Conservation (phyloP, 441 rosid genomes). For the Biscutella laevigata region DNA sequence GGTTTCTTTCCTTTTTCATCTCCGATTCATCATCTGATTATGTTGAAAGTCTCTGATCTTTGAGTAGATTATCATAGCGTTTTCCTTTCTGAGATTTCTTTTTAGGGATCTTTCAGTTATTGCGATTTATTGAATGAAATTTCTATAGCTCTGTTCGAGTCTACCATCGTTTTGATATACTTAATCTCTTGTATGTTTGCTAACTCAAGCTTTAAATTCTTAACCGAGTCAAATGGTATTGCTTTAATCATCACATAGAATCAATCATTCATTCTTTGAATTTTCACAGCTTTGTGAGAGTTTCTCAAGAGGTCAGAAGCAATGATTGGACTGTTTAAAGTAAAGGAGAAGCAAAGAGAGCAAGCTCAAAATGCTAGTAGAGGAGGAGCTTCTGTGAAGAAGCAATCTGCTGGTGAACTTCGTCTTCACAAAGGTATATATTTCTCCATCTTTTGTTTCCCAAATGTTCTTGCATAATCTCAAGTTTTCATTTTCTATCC, state of each 20-base stretch:
- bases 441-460: neutral
- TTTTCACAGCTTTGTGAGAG: slow-evolving; percentile 1
- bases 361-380: slow-evolving; percentile 57
- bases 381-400: slow-evolving; percentile 59
- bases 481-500: neutral
- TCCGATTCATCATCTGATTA: neutral
- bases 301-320: slow-evolving; percentile 28
- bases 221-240: neutral
- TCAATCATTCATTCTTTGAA: neutral
- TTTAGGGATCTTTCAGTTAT: slow-evolving; percentile 7
- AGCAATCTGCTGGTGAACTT: slow-evolving; percentile 86
- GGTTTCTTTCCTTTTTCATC: neutral
- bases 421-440: slow-evolving; percentile 80
- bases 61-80: neutral
- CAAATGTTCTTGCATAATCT: neutral
- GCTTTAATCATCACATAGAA: neutral
- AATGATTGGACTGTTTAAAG: slow-evolving; percentile 91
- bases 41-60: slow-evolving; percentile 7
- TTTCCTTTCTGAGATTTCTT: neutral
- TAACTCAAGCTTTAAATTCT: neutral
- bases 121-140: neutral
- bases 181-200: neutral
- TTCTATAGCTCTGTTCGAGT: neutral
- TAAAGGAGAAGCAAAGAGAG: slow-evolving; percentile 87
- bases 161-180: neutral